Percentiles rank a stretch among this genome's conserved stretches.
Conservation (phyloP, 2,329 filamentous ascomycete species). For the Thermothelomyces thermophilus region DNA sequence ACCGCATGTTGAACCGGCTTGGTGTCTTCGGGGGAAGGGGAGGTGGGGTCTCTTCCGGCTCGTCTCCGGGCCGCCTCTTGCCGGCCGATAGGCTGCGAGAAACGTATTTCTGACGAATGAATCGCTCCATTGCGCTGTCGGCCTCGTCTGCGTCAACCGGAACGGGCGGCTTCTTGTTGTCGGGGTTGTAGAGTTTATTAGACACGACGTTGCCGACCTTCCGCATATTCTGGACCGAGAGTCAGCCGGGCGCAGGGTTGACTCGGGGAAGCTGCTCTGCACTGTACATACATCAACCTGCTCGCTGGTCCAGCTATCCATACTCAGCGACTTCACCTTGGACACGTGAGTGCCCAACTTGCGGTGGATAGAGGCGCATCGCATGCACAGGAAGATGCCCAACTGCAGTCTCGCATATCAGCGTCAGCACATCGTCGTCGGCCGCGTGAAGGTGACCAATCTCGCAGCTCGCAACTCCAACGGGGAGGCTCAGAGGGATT, state of each 20-base stretch:
- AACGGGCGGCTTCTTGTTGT: conserved; percentile 73
- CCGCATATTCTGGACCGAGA: conserved; percentile 71
- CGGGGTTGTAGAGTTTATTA: conserved; percentile 85
- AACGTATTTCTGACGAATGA: conserved; percentile 91
- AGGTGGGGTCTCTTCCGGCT: conserved; percentile 53
- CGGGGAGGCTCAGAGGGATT: neutral
- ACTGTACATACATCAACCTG: conserved; percentile 74
- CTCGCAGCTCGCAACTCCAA: neutral
- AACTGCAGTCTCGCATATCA: conserved; percentile 47
- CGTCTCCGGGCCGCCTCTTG: conserved; percentile 38
- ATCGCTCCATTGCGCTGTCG: conserved; percentile 90
- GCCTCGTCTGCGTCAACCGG: conserved; percentile 88
- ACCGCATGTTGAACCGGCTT: conserved; percentile 54
- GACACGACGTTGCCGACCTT: conserved; percentile 78
- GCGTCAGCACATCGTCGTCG: conserved; percentile 5
- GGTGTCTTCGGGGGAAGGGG: conserved; percentile 58
- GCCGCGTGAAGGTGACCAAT: neutral
- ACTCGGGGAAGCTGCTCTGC: neutral
- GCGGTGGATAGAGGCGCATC: conserved; percentile 89
- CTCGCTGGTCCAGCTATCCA: conserved; percentile 95
- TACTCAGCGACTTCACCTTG: conserved; percentile 96
- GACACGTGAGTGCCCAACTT: conserved; percentile 97
- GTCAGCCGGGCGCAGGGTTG: conserved; percentile 15
- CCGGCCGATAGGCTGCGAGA: conserved; percentile 39
- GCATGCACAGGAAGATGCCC: conserved; percentile 95